A percentile compares a stretch with the other conserved stretches of the same genome.
Conservation (phyloP, 1,139 yeast genomes). For the Geotrichum macrosporum region DNA sequence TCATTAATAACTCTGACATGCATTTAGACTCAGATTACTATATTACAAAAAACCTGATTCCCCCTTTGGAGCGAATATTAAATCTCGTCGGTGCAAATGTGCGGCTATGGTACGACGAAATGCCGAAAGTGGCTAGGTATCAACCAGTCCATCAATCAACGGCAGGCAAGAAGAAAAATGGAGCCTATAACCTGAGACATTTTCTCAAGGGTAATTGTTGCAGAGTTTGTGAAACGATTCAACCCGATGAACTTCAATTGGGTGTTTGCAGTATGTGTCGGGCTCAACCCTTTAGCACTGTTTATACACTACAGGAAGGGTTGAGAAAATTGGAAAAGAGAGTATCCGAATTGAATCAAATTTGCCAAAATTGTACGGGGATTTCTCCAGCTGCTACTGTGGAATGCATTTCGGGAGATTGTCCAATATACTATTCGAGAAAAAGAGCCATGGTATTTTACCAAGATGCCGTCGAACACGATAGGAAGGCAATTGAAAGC, state of each 20-base stretch:
- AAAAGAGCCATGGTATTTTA: constrained; percentile 27
- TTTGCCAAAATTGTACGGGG: constrained; percentile 35
- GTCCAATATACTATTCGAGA: constrained; percentile 43
- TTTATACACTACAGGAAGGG: constrained; percentile 26
- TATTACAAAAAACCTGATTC: constrained; percentile 74
- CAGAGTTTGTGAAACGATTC: constrained; percentile 28
- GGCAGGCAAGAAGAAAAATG: constrained; percentile 13
- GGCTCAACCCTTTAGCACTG: constrained; percentile 19
- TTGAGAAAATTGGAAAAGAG: constrained; percentile 25
- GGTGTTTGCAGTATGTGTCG: constrained; percentile 27
- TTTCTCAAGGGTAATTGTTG: constrained; percentile 31
- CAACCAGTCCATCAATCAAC: constrained; percentile 15
- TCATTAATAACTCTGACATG: constrained; percentile 43
- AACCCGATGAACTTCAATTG: background rate
- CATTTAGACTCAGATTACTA: constrained; percentile 78
- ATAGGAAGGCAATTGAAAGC: background rate
- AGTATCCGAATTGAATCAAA: constrained; percentile 32
- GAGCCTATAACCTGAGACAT: constrained; percentile 21
- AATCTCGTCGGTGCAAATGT: constrained; percentile 79
- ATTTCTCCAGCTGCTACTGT: constrained; percentile 28
- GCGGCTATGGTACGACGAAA: constrained; percentile 67
- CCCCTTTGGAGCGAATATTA: constrained; percentile 83
- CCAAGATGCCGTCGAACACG: constrained; percentile 6
- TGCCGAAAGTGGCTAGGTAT: constrained; percentile 46
- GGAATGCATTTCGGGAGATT: constrained; percentile 44